phyloP scores from a whole-genome alignment of 352 stramenopile species.

The Globisporangium spinosum region DNA sequence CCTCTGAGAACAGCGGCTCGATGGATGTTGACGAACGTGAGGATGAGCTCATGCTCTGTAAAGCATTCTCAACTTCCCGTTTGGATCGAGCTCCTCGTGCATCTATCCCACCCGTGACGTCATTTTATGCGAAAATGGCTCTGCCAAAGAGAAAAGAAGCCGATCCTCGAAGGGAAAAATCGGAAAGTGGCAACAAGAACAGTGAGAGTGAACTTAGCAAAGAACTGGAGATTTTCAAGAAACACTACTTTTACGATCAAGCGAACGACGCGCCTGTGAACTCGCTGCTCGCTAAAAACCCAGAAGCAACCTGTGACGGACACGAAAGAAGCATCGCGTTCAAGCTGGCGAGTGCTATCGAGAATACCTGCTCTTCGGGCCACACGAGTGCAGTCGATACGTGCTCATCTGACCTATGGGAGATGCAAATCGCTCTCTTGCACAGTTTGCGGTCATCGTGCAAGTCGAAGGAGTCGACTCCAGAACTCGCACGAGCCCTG shows the following conservation, averaged over 20 bases:
- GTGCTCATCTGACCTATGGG: slow-evolving; percentile 32
- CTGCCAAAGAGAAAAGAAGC: neutral
- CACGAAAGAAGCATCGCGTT: neutral
- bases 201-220: neutral
- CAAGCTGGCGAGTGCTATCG: neutral
- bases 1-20: slow-evolving; percentile 2
- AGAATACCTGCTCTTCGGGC: neutral
- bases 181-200: neutral
- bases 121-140: slow-evolving; percentile 1
- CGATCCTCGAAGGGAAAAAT: neutral
- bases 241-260: slow-evolving; percentile 8
- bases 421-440: slow-evolving; percentile 40
- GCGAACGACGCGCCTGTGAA: neutral
- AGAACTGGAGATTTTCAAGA: slow-evolving; percentile 13
- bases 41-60: slow-evolving; percentile 36
- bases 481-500: slow-evolving; percentile 37
- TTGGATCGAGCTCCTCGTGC: slow-evolving; percentile 1
- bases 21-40: slow-evolving; percentile 24
- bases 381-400: slow-evolving; percentile 2
- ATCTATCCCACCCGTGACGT: slow-evolving; percentile 13
- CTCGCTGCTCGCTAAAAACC: neutral
- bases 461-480: slow-evolving; percentile 36
- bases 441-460: slow-evolving; percentile 43
- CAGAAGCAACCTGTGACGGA: neutral
- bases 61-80: slow-evolving; percentile 33